Base-by-base conservation (phyloP, 1,139 yeast genomes). In the Candida sp. region DNA sequence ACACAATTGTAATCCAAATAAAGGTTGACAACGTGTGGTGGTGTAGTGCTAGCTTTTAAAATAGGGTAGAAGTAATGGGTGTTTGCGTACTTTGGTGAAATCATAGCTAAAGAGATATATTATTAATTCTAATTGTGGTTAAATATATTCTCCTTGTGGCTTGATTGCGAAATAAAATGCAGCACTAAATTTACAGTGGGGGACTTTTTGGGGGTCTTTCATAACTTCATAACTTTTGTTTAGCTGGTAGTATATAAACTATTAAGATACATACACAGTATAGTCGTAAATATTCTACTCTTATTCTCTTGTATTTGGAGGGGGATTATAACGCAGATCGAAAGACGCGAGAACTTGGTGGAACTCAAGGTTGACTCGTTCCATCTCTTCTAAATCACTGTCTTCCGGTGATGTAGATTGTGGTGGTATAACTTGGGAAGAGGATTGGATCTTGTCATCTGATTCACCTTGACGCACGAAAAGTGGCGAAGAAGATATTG, bases 1-100 rank as follows among this genome's bases (percentile, higher is more conserved):
- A 86, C 91, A 60, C 97, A 89, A 49, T 82, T 78, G 70, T 85
- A 88, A 66, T 89, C 97, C 41, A 88, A 64, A 62, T 79, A 89
- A 38, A 89, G 57, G 49, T 73, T 70, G 42, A 73, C 64, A 33
- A 61, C 54, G 49, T 70, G 66, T 21, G 75, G 74, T 36, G 61
- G 55, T 4, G 49, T 55, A 4, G 49, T 44, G 22, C 50, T 51
- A 5, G 56, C 47, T 8, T 48, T 39, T 45, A 55, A 59, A 44
- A 51, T 49, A 7, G 57, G 46, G 45, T 58, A 58, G 50, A 54
- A 72, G 48, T 66, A 66, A 50, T 73, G 76, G 27, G 76, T 66
- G 5, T 55, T 40, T 8, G 72, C 52, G 57, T 69, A 73, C 47
- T 71, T 73, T 15, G 78, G 79, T 4, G 73, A 65, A 38, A 70